Evolutionary conservation across 495 filamentous ascomycete species (phyloP).

Genomic region (Achaetomiella virescens): DNA sequence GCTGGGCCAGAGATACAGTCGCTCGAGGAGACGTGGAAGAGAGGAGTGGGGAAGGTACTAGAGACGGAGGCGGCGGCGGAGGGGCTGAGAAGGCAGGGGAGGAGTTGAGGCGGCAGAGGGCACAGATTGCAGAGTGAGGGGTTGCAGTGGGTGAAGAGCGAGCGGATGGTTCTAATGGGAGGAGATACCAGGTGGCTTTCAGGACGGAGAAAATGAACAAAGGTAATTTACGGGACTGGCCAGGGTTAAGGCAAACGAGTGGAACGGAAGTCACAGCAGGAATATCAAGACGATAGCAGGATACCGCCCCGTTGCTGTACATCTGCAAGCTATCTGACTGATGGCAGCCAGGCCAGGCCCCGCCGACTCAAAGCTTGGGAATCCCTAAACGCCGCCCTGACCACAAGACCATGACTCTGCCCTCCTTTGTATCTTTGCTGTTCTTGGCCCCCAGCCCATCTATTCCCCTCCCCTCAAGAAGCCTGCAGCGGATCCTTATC

Average conservation of each 20-base stretch:
- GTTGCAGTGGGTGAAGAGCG: neutral
- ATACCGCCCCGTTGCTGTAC: constrained; percentile 13
- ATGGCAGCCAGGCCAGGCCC: neutral
- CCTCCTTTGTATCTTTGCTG: neutral
- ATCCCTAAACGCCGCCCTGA: constrained; percentile 21
- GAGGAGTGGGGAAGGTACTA: constrained; percentile 61
- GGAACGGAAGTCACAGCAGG: too few species aligned
- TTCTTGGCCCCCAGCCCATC: neutral
- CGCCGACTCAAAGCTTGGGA: constrained; percentile 12
- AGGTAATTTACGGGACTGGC: neutral
- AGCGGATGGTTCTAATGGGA: neutral
- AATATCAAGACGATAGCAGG: neutral
- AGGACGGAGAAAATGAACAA: neutral
- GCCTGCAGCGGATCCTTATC: constrained; percentile 47
- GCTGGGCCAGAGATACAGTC: constrained; percentile 59
- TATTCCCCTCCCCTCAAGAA: constrained; percentile 6
- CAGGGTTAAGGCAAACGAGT: too few species aligned
- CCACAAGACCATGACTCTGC: neutral
- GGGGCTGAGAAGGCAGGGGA: constrained; percentile 47
- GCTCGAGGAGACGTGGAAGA: constrained; percentile 68
- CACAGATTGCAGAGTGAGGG: neutral
- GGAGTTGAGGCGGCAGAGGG: constrained; percentile 19
- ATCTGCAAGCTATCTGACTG: constrained; percentile 17
- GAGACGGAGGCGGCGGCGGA: constrained; percentile 75
- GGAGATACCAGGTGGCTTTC: neutral